Percentiles rank a stretch among this genome's conserved stretches.
Evolutionary conservation across 2,329 filamentous ascomycete species (phyloP).

Genomic region (Dothistroma septosporum): DNA sequence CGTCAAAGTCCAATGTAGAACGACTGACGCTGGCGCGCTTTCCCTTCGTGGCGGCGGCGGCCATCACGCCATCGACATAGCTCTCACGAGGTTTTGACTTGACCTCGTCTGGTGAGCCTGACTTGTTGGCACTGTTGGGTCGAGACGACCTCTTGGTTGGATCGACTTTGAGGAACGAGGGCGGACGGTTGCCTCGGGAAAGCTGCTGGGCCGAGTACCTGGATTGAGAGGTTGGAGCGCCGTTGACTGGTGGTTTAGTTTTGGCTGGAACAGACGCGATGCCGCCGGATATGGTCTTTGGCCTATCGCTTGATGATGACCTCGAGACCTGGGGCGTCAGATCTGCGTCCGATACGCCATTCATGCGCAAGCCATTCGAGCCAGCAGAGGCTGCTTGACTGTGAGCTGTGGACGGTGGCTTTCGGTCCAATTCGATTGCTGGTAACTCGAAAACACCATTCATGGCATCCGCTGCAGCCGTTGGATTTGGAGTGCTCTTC

Average conservation of each 20-base stretch:
- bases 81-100: conserved; percentile 6
- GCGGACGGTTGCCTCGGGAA: conserved; percentile 11
- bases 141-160: conserved; percentile 2
- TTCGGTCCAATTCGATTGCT: conserved; percentile 15
- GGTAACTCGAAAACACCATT: conserved; percentile 28
- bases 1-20: conserved; percentile 4
- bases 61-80: conserved; percentile 5
- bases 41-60: neutral
- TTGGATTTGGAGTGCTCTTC: neutral
- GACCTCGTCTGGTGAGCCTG: conserved; percentile 2
- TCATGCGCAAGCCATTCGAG: conserved; percentile 33
- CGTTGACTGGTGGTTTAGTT: neutral
- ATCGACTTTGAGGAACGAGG: conserved; percentile 20
- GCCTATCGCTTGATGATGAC: conserved; percentile 20
- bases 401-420: conserved; percentile 27
- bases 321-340: conserved; percentile 7
- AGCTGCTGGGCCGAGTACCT: conserved; percentile 6
- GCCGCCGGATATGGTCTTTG: conserved; percentile 27
- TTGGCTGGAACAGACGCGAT: neutral
- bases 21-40: conserved; percentile 3
- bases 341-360: conserved; percentile 25
- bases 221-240: conserved; percentile 2
- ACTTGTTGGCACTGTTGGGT: conserved; percentile 1
- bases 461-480: conserved; percentile 7
- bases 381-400: conserved; percentile 18